Conservation (phyloP, 1,284 basidiomycete species). For the Pseudozyma sp. region DNA sequence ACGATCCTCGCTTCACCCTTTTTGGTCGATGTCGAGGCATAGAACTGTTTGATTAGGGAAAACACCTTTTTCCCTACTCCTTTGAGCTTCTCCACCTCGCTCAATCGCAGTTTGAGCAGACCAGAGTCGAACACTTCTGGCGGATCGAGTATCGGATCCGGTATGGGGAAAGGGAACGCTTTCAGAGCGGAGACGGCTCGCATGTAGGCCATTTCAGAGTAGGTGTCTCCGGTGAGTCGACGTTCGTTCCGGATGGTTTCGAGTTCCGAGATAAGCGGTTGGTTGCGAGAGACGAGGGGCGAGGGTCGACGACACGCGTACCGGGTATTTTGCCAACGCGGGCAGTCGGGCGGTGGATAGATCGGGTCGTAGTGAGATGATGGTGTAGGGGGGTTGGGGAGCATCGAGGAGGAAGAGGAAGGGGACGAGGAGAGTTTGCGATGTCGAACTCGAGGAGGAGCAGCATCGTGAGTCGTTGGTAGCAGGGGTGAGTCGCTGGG, state of each 20-base stretch:
- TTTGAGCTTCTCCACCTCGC: constrained; percentile 50
- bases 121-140: constrained; percentile 1
- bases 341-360: constrained; percentile 12
- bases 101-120: constrained; percentile 15
- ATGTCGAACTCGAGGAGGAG: not conserved
- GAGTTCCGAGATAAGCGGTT: constrained; percentile 59
- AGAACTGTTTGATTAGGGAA: constrained; percentile 55
- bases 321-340: constrained; percentile 42
- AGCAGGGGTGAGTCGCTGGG: constrained; percentile 27
- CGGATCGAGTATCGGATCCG: constrained; percentile 12
- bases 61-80: constrained; percentile 63
- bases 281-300: constrained; percentile 57
- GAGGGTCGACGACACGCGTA: constrained; percentile 59
- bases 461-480: not conserved
- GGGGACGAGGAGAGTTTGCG: constrained; percentile 9
- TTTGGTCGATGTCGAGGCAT: not conserved
- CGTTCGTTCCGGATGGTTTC: constrained; percentile 59
- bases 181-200: constrained; percentile 62
- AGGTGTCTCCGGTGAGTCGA: constrained; percentile 50
- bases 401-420: not conserved
- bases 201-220: constrained; percentile 62
- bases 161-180: constrained; percentile 55
- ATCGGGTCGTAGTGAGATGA: constrained; percentile 20
- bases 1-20: constrained; percentile 35
- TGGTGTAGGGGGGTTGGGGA: not conserved